Evolutionary conservation across 768 basidiomycete species (phyloP).

Genomic region (Agaricus sinodeliciosus): DNA sequence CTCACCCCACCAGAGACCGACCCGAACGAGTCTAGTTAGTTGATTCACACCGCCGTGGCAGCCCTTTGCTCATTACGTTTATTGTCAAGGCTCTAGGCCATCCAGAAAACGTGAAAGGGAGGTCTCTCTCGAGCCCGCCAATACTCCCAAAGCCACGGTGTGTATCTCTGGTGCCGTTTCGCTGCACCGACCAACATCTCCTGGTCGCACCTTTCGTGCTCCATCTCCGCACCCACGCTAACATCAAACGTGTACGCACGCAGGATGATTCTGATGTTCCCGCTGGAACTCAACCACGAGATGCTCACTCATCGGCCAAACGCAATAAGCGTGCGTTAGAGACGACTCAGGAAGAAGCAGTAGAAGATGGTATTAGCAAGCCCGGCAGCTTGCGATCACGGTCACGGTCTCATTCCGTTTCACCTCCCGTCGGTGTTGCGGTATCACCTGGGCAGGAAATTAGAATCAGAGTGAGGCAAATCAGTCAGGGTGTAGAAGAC

Average conservation of each 20-base stretch:
- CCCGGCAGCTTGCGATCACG: conserved; percentile 31
- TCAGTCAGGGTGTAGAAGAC: conserved; percentile 75
- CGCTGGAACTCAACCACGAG: conserved; percentile 35
- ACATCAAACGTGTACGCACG: conserved; percentile 10
- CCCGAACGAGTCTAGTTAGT: conserved; percentile 9
- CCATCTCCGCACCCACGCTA: conserved; percentile 9
- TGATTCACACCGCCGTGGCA: conserved; percentile 6
- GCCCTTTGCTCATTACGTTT: conserved; percentile 10
- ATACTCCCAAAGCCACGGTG: conserved; percentile 39
- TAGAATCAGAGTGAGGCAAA: conserved; percentile 66
- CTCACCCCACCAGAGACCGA: conserved; percentile 12
- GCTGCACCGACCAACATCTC: conserved; percentile 5
- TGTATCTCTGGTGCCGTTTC: conserved; percentile 15
- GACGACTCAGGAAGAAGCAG: conserved; percentile 59
- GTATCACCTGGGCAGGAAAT: conserved; percentile 73
- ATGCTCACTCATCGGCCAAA: conserved; percentile 61
- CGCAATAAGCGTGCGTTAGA: conserved; percentile 65
- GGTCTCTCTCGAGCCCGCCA: conserved; percentile 65
- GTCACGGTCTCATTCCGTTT: conserved; percentile 36
- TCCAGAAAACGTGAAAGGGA: conserved; percentile 75
- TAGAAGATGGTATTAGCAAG: conserved; percentile 21
- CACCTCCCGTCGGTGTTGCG: conserved; percentile 33
- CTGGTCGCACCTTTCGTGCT: conserved; percentile 7
- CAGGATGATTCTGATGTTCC: conserved; percentile 39
- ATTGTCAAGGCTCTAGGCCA: conserved; percentile 34